Conservation (phyloP, 1,284 basidiomycete species). For the Austroboletus niveus region DNA sequence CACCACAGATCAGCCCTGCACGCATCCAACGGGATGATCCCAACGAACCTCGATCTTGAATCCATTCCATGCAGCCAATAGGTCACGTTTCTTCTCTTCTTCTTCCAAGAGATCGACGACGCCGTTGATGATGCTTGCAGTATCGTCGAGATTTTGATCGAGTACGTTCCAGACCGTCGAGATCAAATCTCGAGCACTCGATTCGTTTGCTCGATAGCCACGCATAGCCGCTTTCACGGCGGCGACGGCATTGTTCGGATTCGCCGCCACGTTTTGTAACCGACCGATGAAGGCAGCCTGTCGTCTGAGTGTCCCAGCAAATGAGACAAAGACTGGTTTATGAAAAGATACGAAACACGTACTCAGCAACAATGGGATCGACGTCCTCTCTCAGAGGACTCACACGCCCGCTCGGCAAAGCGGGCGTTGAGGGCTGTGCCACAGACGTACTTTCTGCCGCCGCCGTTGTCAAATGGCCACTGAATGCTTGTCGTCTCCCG, state of each 20-base stretch:
- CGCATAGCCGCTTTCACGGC: conserved; percentile 82
- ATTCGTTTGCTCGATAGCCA: conserved; percentile 78
- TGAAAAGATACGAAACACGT: conserved; percentile 22
- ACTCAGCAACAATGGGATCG: conserved; percentile 59
- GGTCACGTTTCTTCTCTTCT: conserved; percentile 77
- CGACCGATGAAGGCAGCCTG: conserved; percentile 71
- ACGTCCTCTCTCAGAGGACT: conserved; percentile 46
- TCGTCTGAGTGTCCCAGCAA: conserved; percentile 43
- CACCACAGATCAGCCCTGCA: conserved; percentile 2
- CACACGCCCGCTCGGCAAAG: conserved; percentile 35
- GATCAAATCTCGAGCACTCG: conserved; percentile 80
- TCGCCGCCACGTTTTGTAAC: conserved; percentile 65
- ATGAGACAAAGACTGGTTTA: not conserved
- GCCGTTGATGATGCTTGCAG: conserved; percentile 74
- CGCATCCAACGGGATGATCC: not conserved
- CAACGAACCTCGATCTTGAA: conserved; percentile 74
- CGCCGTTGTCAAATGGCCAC: conserved; percentile 52
- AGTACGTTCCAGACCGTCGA: conserved; percentile 86
- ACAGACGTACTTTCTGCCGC: conserved; percentile 31
- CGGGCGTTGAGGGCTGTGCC: conserved; percentile 22
- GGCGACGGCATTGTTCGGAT: conserved; percentile 70
- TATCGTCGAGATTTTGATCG: conserved; percentile 74
- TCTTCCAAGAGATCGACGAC: conserved; percentile 83
- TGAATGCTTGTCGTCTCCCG: conserved; percentile 58
- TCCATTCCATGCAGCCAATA: conserved; percentile 78